Percentiles rank a stretch among this genome's conserved stretches.
Conservation (phyloP, 371 early-diverging fungal genomes). For the Apophysomyces ossiformis region DNA sequence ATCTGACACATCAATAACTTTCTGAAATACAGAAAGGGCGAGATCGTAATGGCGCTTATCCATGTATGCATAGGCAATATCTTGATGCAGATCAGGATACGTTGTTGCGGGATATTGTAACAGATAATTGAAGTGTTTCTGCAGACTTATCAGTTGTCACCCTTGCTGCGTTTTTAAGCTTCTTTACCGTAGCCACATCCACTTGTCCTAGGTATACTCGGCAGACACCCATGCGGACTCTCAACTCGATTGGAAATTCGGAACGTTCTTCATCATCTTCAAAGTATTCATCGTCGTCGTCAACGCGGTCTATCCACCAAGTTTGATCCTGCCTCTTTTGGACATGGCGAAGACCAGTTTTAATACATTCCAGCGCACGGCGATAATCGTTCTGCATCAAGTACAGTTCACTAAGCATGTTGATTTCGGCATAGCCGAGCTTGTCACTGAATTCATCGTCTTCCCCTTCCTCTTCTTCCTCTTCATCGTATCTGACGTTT, state of each 20-base stretch:
- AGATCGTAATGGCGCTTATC: conserved; percentile 68
- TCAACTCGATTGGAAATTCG: conserved; percentile 80
- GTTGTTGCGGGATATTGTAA: conserved; percentile 53
- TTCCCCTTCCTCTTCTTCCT: conserved; percentile 35
- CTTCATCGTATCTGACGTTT: conserved; percentile 26
- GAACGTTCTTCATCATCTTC: conserved; percentile 34
- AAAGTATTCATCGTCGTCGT: conserved; percentile 64
- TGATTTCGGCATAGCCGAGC: conserved; percentile 79
- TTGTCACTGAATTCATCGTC: conserved; percentile 42
- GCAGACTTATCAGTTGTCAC: background rate
- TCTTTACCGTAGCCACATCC: conserved; percentile 66
- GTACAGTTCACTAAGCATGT: conserved; percentile 86
- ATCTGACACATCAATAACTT: conserved; percentile 59
- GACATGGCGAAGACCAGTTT: conserved; percentile 70
- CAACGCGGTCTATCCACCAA: conserved; percentile 56
- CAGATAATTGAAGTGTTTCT: conserved; percentile 75
- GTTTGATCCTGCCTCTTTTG: conserved; percentile 70
- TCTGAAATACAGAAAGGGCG: conserved; percentile 68
- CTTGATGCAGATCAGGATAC: conserved; percentile 82
- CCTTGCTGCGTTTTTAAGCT: background rate
- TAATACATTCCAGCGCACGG: conserved; percentile 69
- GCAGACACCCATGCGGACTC: conserved; percentile 85
- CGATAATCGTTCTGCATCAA: conserved; percentile 78
- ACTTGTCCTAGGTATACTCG: conserved; percentile 74
- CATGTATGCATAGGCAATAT: conserved; percentile 83